A percentile compares a stretch with the other conserved stretches of the same genome.
Evolutionary conservation across 345 rosid species (phyloP).

Genomic region (Sisymbrium irio): DNA sequence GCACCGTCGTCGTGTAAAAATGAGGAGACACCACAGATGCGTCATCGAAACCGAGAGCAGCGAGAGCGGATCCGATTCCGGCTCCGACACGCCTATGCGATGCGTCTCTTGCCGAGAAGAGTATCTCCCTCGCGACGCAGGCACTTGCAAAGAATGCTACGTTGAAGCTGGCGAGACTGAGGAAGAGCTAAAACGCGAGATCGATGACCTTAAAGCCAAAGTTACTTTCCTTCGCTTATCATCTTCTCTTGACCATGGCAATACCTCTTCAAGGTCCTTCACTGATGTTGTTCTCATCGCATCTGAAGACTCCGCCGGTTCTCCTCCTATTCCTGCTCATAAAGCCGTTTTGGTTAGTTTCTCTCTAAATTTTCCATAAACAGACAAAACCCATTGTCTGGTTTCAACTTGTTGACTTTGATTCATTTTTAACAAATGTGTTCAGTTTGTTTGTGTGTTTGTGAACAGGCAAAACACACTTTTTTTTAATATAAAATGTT

Average conservation of each 20-base stretch:
- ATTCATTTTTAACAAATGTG: too few species aligned
- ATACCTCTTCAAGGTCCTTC: constrained; percentile 37
- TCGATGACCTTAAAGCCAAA: constrained; percentile 72
- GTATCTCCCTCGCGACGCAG: constrained; percentile 50
- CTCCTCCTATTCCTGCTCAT: constrained; percentile 56
- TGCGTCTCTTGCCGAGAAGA: constrained; percentile 68
- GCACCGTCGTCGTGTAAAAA: not conserved
- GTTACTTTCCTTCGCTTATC: constrained; percentile 59
- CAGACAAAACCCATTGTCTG: not conserved
- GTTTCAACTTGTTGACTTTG: not conserved
- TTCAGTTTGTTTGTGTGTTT: not conserved
- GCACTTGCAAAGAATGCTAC: constrained; percentile 67
- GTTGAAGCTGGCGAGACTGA: constrained; percentile 59
- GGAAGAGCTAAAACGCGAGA: constrained; percentile 73
- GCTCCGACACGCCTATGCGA: constrained; percentile 39
- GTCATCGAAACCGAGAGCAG: not conserved
- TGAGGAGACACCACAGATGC: constrained; percentile 30
- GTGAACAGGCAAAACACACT: too few species aligned
- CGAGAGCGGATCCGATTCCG: constrained; percentile 36
- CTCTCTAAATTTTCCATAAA: not conserved
- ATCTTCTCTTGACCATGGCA: constrained; percentile 43
- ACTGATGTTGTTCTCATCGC: constrained; percentile 69
- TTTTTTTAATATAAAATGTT: too few species aligned
- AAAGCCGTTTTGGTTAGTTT: constrained; percentile 63
- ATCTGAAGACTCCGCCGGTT: constrained; percentile 40